phyloP scores from a whole-genome alignment of 2,329 filamentous ascomycete genomes.

The Aspergillus sp. region DNA sequence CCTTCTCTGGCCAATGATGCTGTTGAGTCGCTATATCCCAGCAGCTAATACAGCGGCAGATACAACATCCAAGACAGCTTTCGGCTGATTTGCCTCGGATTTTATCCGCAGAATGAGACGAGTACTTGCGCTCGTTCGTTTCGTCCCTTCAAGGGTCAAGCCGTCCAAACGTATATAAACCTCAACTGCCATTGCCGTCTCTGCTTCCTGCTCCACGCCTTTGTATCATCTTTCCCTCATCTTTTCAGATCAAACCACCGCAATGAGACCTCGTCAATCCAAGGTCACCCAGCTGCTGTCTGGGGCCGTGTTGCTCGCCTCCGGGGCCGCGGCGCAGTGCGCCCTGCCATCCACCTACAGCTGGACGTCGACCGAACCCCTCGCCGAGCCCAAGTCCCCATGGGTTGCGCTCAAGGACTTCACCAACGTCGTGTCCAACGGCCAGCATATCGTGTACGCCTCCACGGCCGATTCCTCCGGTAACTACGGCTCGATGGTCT shows the following conservation, averaged over 20 bases:
- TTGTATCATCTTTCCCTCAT: not conserved
- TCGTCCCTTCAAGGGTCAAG: too few species aligned
- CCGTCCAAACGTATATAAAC: not conserved
- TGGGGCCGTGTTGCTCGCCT: not conserved
- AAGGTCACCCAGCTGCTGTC: not conserved
- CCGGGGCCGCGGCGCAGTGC: conserved; percentile 33
- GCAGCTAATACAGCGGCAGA: not conserved
- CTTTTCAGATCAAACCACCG: not conserved
- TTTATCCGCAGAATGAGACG: not conserved
- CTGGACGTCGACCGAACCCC: conserved; percentile 54
- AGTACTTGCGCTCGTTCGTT: not conserved
- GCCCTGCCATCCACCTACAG: conserved; percentile 54
- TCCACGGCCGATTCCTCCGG: conserved; percentile 45
- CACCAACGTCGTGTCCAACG: conserved; percentile 54
- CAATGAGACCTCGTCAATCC: not conserved
- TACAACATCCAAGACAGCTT: not conserved
- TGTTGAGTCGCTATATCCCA: not conserved
- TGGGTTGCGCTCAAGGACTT: conserved; percentile 64
- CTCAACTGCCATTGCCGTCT: not conserved
- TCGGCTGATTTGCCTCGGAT: not conserved
- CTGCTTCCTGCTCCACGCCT: not conserved
- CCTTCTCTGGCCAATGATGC: too few species aligned
- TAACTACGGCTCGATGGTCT: conserved; percentile 58
- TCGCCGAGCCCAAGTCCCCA: conserved; percentile 53
- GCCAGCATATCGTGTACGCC: conserved; percentile 60